Base-by-base conservation (phyloP, 371 early-diverging fungal genomes). In the Rhizomucor miehei region DNA sequence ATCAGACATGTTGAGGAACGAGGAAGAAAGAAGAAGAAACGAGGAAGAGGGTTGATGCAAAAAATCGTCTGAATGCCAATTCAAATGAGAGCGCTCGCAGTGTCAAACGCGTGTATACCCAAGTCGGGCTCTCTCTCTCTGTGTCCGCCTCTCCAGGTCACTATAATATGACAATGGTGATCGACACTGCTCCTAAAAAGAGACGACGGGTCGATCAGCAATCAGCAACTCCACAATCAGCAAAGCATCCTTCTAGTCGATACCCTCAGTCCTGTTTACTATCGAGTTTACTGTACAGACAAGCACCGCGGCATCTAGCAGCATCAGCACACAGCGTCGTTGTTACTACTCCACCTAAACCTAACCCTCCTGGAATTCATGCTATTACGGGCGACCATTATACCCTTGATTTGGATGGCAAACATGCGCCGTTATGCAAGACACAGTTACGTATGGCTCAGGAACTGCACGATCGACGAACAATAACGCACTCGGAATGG, bases 401-500 rank as follows among this genome's bases (percentile, higher is more conserved):
- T 44, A 49, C 39, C 1, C 44, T 64, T 11, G 60, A 71, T 48
- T 17, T 49, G 6, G n/a, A 24, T 2, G 20, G 29, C 47, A 46
- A 48, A 16, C 35, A 52, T 20, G 25, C 25, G 39, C 53, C 6
- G 36, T 52, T 8, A 21, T 64, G 11, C 38, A 75, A 71, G 43
- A 44, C 51, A 5, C 57, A 60, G 13, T 47, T 77, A 23, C 54
- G 58, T 17, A 20, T 69, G 37, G 65, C 72, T 29, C 60, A 74
- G 52, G 43, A 68, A 12, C 62, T 62, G 25, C 78, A 77, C 29
- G 60, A 67, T 37, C 68, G 70, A 13, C 45, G 69, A 51, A 60
- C 64, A 12, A 67, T 77, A 34, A 72, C 73, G 1, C 78, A 77
- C 47, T 44, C 72, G 14, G 44, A 70, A 38, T 77, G 78, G 78